Conservation (phyloP, 2,329 filamentous ascomycete genomes). For the Neobulgaria alba region DNA sequence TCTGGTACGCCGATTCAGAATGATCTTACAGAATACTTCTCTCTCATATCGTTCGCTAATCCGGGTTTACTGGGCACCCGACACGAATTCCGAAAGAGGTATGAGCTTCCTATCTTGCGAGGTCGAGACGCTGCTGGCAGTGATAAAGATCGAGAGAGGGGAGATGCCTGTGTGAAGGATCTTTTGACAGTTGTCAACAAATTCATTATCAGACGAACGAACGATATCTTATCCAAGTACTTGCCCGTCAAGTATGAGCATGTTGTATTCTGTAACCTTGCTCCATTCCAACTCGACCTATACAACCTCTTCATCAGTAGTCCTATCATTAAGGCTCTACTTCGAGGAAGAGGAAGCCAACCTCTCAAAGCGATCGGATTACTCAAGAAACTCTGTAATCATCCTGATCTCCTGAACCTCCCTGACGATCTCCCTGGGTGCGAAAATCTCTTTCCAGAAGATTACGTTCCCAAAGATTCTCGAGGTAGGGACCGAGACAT, state of each 20-base stretch:
- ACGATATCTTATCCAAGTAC: constrained; percentile 97
- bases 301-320: constrained; percentile 98
- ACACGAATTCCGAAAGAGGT: constrained; percentile 86
- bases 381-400: constrained; percentile 97
- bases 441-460: constrained; percentile 71
- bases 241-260: constrained; percentile 98
- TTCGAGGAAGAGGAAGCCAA: constrained; percentile 90
- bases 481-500: constrained; percentile 86
- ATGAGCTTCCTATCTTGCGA: constrained; percentile 83
- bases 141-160: constrained; percentile 71
- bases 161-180: constrained; percentile 74
- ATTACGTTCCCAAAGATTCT: constrained; percentile 80
- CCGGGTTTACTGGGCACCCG: constrained; percentile 83
- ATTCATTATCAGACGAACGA: constrained; percentile 95
- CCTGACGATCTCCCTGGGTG: constrained; percentile 78
- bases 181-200: constrained; percentile 85
- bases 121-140: constrained; percentile 86
- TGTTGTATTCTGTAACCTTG: constrained; percentile 93
- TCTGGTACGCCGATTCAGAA: constrained; percentile 98
- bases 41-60: constrained; percentile 92
- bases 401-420: constrained; percentile 84
- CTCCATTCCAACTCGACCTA: constrained; percentile 83
- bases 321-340: constrained; percentile 83
- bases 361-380: constrained; percentile 94
- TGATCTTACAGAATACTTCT: constrained; percentile 95